Conservation (phyloP, 257 asterid species). For the Capsicum baccatum region DNA sequence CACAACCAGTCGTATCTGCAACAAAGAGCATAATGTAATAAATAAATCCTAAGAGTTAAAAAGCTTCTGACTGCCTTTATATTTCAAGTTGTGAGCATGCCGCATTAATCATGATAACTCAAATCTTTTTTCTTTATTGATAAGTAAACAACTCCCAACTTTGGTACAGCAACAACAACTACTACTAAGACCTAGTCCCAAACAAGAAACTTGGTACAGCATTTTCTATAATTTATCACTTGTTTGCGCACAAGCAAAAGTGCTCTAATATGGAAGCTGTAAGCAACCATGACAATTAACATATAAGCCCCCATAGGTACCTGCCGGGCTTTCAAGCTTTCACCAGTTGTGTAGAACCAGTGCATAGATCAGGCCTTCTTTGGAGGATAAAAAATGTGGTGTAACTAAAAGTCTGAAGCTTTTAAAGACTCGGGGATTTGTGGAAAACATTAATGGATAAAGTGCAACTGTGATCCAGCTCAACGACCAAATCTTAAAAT, state of each 20-base stretch:
- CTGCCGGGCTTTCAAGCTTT: background rate
- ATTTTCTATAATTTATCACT: background rate
- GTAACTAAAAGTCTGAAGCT: background rate
- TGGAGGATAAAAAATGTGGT: conserved; percentile 13
- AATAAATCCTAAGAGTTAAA: background rate
- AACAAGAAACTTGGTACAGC: background rate
- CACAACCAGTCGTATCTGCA: conserved; percentile 93
- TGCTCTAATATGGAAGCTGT: background rate
- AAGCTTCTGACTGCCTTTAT: background rate
- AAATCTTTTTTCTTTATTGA: background rate
- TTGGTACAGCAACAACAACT: background rate
- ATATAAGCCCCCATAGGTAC: background rate
- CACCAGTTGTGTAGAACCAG: background rate
- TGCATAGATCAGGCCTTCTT: background rate
- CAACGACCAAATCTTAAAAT: background rate
- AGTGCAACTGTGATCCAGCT: background rate
- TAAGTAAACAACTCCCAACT: background rate
- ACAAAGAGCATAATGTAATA: conserved; percentile 25
- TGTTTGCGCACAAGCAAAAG: background rate
- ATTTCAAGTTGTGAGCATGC: conserved; percentile 18
- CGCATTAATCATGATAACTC: conserved; percentile 22
- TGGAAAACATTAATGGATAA: background rate
- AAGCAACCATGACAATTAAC: background rate
- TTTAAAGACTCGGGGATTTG: background rate
- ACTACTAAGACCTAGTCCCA: background rate